Evolutionary conservation across 164 flowering plant genomes (phyloP), one percentile per base, ranked within the genome.

Genomic region (Piper betle): DNA sequence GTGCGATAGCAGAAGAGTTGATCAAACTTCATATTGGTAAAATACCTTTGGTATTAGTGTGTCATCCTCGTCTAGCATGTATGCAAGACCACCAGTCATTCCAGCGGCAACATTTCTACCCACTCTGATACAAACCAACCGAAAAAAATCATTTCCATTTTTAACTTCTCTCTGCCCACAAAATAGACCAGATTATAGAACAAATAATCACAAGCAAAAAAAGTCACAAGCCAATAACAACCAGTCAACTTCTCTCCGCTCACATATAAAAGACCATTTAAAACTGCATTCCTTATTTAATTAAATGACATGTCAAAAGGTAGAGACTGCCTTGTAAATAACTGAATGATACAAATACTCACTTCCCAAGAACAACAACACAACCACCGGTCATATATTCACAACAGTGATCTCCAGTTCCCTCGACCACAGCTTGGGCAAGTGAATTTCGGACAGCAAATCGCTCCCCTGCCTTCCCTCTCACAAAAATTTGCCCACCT

Each of bases 381-480:
- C 99, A 90, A 60, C 99, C 99, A 17, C 99, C 99, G 37, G 97
- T 93, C 97, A 93, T 90, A 79, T 93, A 93, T 76, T 93, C 99
- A 63, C 96, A 90, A 66, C 95, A 88, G 70, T 90, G 99, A 65
- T 93, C 99, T 62, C 97, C 96, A 64, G 99, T 83, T 57, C 97
- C 97, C 74, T 93, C 97, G 50, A 90, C 95, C 25, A 93, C 96
- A 12, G 99, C 97, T 72, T 93, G 60, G 64, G 95, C 95, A 65
- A 93, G 96, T 60, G 97, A 93, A 73, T 93, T 93, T 72, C 99
- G 79, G 7, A 93, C 99, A 37, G 97, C 99, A 81, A 93, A 93
- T 46, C 99, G 90, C 70, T 90, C 97, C 62, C 99, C 99, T 42
- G 91, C 93, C 80, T 86, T 93, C 33, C 97, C 99, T 78, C 91